Conservation (phyloP, 345 rosid species). For the Dipteronia sinensis region DNA sequence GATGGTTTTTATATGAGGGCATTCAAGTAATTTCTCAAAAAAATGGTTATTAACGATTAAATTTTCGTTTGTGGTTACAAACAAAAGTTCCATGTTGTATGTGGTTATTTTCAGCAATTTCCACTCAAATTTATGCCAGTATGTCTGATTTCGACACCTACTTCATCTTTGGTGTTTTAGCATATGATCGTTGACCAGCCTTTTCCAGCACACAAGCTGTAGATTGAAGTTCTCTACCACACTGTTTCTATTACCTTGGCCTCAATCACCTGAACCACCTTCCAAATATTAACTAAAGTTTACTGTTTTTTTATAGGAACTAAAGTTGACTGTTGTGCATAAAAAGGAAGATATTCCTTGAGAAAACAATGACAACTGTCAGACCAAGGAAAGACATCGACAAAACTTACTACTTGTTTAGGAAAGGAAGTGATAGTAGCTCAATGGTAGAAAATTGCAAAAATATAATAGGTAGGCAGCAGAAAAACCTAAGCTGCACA, state of each 20-base stretch:
- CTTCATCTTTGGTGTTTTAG: background rate
- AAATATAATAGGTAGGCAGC: too few relatives aligned
- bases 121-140: too few relatives aligned
- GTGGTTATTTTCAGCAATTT: too few relatives aligned
- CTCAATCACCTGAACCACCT: background rate
- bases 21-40: too few relatives aligned
- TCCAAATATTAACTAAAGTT: background rate
- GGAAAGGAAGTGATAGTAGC: background rate
- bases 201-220: background rate
- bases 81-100: too few relatives aligned
- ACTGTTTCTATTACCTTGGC: background rate
- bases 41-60: too few relatives aligned
- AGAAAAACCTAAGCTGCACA: background rate
- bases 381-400: background rate
- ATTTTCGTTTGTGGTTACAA: too few relatives aligned
- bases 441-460: background rate
- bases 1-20: too few relatives aligned
- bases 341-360: background rate
- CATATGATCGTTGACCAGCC: background rate
- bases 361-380: background rate
- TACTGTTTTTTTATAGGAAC: background rate
- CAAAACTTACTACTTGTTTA: background rate
- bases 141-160: background rate
- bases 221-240: background rate
- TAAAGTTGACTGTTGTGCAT: background rate